Conservation (phyloP, 129 eudicot genomes). For the Tagetes patula region DNA sequence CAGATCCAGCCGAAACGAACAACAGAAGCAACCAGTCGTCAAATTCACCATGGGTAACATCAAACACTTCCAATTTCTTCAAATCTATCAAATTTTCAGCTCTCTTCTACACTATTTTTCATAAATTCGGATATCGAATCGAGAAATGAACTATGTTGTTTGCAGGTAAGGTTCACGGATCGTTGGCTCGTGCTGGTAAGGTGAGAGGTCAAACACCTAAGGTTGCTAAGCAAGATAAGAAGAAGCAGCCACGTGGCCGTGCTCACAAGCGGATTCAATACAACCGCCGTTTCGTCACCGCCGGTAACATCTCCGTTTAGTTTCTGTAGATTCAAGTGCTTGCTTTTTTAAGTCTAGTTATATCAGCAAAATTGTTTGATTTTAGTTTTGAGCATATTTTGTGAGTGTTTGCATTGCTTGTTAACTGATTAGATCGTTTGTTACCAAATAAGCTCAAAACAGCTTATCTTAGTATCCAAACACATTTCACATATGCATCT, state of each 20-base stretch:
- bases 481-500: too few species aligned
- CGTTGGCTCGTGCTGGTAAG: conserved; percentile 14
- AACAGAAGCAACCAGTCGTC: neutral
- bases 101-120: neutral
- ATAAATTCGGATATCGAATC: neutral
- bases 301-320: neutral
- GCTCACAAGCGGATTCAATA: conserved; percentile 16
- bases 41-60: conserved; percentile 3
- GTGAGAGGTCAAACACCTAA: conserved; percentile 8
- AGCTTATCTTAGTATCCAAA: neutral
- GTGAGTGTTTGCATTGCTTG: neutral
- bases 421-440: neutral
- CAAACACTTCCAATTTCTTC: neutral
- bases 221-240: conserved; percentile 12
- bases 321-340: neutral
- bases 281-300: conserved; percentile 16
- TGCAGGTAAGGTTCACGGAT: conserved; percentile 19
- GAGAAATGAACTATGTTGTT: neutral
- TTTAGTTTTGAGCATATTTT: neutral
- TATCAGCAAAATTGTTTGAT: neutral
- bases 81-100: neutral
- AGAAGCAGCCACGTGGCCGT: conserved; percentile 20
- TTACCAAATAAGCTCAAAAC: neutral
- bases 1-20: neutral
- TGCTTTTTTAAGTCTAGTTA: neutral